Evolutionary conservation across 805 yeast species (phyloP), one percentile per base, ranked within the genome.

Genomic region (Candida parachauliodes): DNA sequence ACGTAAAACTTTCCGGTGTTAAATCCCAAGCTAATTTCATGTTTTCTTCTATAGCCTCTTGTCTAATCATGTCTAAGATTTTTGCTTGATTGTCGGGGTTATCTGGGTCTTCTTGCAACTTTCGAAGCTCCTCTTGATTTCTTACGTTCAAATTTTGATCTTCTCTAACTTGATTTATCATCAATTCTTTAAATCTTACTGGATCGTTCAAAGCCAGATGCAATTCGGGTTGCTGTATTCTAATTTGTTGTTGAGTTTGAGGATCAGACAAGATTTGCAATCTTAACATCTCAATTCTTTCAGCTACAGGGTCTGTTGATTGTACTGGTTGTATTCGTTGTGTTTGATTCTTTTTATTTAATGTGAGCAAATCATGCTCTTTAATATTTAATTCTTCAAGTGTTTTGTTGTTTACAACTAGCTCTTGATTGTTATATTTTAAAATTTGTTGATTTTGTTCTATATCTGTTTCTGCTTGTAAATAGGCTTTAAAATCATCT

Each of bases 1-100:
- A 60, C 0, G 88, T 81, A 62, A 93, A 93, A 25, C 85, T 73
- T 57, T 93, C 99, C 0, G 99, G 98, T 4, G 91, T 78, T 37
- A 81, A 79, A 41, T 89, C 97, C 55, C 80, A 70, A 0, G 98
- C 98, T 45, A 77, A 70, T 32, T 77, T 71, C 68, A 84, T 67
- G 53, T 88, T 87, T 44, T 87, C 94, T 42, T 87, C 86, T 33
- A 91, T 80, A 28, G 80, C 85, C 48, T 77, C 77, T 49, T 79
- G 81, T 43, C 79, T 76, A 38, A 82, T 81, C 37, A 81, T 50
- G 49, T 86, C 91, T 52, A 79, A 47, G 30, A 87, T 80, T 46
- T 72, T 72, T 15, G 69, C 71, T 49, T 83, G 88, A 42, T 74
- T 79, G 24, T 75, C 85, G 14, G 86, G 85, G 48, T 77, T 73